Conservation (phyloP, 345 rosid genomes). For the Aquilaria malaccensis region DNA sequence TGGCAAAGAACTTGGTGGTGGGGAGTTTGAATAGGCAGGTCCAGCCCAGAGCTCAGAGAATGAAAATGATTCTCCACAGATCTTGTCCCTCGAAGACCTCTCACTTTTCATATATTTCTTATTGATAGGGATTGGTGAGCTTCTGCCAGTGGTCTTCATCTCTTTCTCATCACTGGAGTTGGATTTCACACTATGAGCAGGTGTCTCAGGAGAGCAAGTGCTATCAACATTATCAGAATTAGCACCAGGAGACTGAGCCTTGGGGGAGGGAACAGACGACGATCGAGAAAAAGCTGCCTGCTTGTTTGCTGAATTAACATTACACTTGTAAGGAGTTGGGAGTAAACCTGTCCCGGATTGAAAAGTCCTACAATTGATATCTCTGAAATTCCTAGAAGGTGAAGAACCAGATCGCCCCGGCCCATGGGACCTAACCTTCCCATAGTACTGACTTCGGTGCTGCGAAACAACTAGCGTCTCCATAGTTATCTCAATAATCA, state of each 20-base stretch:
- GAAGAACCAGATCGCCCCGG: conserved; percentile 41
- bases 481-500: conserved; percentile 32
- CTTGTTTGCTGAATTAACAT: conserved; percentile 27
- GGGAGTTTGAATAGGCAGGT: conserved; percentile 94
- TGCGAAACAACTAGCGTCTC: conserved; percentile 74
- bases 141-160: conserved; percentile 17
- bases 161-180: conserved; percentile 10
- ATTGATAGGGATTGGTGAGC: conserved; percentile 41
- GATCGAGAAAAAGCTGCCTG: conserved; percentile 9
- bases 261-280: conserved; percentile 15
- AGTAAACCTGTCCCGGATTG: conserved; percentile 70
- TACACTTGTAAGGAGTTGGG: conserved; percentile 45
- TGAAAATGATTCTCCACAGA: conserved; percentile 25
- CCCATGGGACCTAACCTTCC: conserved; percentile 31
- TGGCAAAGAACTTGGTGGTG: conserved; percentile 89
- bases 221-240: conserved; percentile 13
- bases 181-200: conserved; percentile 14
- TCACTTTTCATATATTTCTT: conserved; percentile 17
- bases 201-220: conserved; percentile 25
- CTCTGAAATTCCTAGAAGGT: conserved; percentile 50
- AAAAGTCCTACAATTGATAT: conserved; percentile 66
- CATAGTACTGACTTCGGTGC: conserved; percentile 55
- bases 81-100: conserved; percentile 25
- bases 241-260: conserved; percentile 21
- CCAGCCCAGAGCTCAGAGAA: conserved; percentile 95